Evolutionary conservation across 2,329 filamentous ascomycete genomes (phyloP), one percentile per base, ranked within the genome.

Genomic region (Albophoma yamanashiensis): DNA sequence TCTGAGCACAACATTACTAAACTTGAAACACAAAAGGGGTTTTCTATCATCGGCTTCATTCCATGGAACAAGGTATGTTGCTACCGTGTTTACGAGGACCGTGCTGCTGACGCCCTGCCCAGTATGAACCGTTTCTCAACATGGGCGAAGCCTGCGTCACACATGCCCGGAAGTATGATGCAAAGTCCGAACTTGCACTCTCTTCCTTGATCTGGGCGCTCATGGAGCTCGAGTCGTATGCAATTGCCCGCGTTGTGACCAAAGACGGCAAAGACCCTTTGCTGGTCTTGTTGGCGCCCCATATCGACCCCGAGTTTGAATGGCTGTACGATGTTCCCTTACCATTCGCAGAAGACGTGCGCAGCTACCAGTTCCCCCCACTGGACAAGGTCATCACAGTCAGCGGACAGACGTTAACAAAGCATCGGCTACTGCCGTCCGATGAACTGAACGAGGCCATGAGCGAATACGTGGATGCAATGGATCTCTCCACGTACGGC

Each of bases 131-230:
- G 0, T 95, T 92, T 69, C 82, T 97, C 64, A 89, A 88, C 66
- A 89, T 97, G 82, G 92, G 91, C 15, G 89, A 89, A 58, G 82
- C 87, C 20, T 88, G 89, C 67, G 80, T 94, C 60, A 91, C 92
- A 5, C 80, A 96, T 56, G 85, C 91, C 0, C 85, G 89, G 64
- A 89, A 85, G 64, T 83, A 82, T 14, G 94, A 96, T 67, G 85
- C 90, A n/a, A 88, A 89, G 66, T 91, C 93, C 0, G 84, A 87
- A 59, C 79, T 97, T 59, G 92, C 91, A 0, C 79, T 99, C 1
- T 97, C 93, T 0, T 95, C 93, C 0, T 81, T 99, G 31, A 88
- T 97, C 20, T 91, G 92, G 73, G 91, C 92, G 0, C 83, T 99
- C 3, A 87, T 86, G 63, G 92, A 97, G 69, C 79, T 92, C 2